A percentile compares a stretch with the other conserved stretches of the same genome.
Conservation (phyloP, 306 rosid genomes). For the Lotus japonicus region DNA sequence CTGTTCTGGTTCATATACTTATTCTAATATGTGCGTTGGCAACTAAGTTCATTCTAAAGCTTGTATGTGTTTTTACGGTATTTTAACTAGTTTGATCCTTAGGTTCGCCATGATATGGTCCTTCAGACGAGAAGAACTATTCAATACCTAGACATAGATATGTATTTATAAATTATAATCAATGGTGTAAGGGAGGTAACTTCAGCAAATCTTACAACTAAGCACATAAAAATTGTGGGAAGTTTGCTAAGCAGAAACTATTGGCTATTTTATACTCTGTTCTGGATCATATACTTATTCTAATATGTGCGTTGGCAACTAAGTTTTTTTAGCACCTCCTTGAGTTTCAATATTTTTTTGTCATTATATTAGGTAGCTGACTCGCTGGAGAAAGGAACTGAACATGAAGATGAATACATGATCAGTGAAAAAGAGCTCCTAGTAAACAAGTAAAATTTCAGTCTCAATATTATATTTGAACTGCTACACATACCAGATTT, state of each 20-base stretch:
- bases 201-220: no score
- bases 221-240: no score
- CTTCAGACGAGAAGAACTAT: no score
- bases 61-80: no score
- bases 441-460: conserved; percentile 72
- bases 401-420: conserved; percentile 99
- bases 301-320: neutral
- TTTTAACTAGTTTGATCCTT: no score
- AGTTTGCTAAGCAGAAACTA: neutral
- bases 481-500: neutral
- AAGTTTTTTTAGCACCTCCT: neutral
- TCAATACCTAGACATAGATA: no score
- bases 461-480: neutral
- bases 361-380: conserved; percentile 71
- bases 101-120: no score
- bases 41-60: no score
- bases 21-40: no score
- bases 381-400: conserved; percentile 98
- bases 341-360: conserved; percentile 4
- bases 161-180: conserved; percentile 5
- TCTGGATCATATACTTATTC: neutral
- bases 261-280: neutral
- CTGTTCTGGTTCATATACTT: no score
- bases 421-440: conserved; percentile 97
- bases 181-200: neutral